Conservation (phyloP, 768 basidiomycete species). For the Hygrophoropsis aurantiaca region DNA sequence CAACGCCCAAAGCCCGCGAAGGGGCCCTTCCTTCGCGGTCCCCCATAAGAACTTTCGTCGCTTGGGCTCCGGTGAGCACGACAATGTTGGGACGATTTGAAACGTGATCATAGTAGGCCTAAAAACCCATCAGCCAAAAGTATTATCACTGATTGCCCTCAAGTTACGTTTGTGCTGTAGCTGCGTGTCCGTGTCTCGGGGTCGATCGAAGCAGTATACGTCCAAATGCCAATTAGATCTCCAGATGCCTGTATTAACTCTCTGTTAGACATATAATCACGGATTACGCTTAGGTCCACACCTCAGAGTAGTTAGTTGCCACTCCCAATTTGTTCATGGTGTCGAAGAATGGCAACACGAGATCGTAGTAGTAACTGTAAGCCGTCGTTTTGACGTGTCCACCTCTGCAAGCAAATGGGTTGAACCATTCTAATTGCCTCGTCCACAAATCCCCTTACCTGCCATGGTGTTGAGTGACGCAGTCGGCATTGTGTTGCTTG, state of each 20-base stretch:
- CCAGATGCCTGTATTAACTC: slow-evolving; percentile 9
- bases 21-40: neutral
- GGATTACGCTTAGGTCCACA: neutral
- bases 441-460: slow-evolving; percentile 4
- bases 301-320: slow-evolving; percentile 12
- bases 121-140: neutral
- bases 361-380: slow-evolving; percentile 16
- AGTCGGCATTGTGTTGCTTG: slow-evolving; percentile 12
- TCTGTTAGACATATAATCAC: neutral
- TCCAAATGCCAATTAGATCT: slow-evolving; percentile 15
- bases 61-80: slow-evolving; percentile 22
- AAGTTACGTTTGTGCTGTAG: slow-evolving; percentile 13
- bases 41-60: slow-evolving; percentile 21
- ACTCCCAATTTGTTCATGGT: slow-evolving; percentile 17
- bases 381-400: slow-evolving; percentile 14
- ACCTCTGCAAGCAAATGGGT: neutral
- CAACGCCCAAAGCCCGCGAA: slow-evolving; percentile 17
- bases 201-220: slow-evolving; percentile 13
- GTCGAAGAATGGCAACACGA: slow-evolving; percentile 11
- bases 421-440: neutral
- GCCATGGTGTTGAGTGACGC: slow-evolving; percentile 10
- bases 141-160: neutral
- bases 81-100: slow-evolving; percentile 19
- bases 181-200: slow-evolving; percentile 15
- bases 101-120: slow-evolving; percentile 19